Evolutionary conservation across 345 rosid genomes (phyloP).

Genomic region (Heritiera littoralis): DNA sequence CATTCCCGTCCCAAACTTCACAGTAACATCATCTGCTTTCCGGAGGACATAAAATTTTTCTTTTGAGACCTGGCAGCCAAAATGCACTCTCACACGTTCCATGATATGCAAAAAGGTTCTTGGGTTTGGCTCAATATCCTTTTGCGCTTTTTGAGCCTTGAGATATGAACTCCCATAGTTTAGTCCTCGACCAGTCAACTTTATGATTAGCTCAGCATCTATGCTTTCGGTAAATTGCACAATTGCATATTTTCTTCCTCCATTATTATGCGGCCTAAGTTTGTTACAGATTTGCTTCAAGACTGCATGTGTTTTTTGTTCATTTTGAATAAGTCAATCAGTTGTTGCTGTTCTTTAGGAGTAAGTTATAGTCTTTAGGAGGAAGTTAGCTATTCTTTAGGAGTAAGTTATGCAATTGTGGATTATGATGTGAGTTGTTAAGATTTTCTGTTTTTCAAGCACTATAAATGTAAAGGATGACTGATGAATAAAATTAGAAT

Average conservation of each 20-base stretch:
- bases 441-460: no score
- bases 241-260: slow-evolving; percentile 16
- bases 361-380: no score
- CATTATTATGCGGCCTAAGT: not conserved
- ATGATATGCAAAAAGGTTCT: slow-evolving; percentile 40
- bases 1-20: slow-evolving; percentile 58
- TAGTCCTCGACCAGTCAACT: slow-evolving; percentile 20
- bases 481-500: no score
- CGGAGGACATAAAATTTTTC: slow-evolving; percentile 51
- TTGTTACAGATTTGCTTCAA: no score
- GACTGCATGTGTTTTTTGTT: no score
- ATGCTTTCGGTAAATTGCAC: slow-evolving; percentile 13
- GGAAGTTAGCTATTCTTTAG: no score
- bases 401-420: no score
- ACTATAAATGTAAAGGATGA: no score
- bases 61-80: slow-evolving; percentile 67
- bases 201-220: not conserved
- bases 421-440: no score
- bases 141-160: slow-evolving; percentile 39
- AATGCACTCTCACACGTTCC: slow-evolving; percentile 43
- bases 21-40: slow-evolving; percentile 37
- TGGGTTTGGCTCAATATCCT: slow-evolving; percentile 67
- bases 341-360: no score
- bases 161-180: slow-evolving; percentile 43
- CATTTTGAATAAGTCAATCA: no score